Evolutionary conservation across 371 early-diverging fungal genomes (phyloP).

Genomic region (Mortierella sp.): DNA sequence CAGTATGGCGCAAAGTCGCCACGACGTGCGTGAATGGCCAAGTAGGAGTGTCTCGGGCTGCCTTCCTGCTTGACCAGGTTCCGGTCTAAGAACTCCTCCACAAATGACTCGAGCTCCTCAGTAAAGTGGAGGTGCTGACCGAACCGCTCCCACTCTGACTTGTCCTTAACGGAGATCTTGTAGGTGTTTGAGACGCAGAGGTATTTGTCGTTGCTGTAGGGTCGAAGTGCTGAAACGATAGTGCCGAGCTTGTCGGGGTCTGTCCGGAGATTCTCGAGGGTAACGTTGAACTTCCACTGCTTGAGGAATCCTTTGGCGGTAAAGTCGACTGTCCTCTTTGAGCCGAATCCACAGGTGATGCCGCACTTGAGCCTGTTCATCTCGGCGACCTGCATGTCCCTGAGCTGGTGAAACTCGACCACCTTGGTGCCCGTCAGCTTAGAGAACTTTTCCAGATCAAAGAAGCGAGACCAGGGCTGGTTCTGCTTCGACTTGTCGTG

Average conservation of each 20-base stretch:
- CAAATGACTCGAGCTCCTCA: constrained; percentile 42
- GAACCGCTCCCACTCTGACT: constrained; percentile 52
- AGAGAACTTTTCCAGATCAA: constrained; percentile 37
- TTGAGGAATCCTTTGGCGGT: constrained; percentile 57
- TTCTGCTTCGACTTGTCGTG: constrained; percentile 58
- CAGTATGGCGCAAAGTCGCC: constrained; percentile 53
- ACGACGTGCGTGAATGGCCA: constrained; percentile 50
- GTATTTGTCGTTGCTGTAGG: constrained; percentile 25
- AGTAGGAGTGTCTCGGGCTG: constrained; percentile 17
- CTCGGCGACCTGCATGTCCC: constrained; percentile 35
- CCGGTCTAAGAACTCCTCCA: constrained; percentile 29
- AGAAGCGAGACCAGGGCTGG: constrained; percentile 56
- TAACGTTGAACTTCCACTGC: constrained; percentile 50
- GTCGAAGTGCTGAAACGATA: constrained; percentile 20
- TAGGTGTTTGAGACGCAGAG: constrained; percentile 56
- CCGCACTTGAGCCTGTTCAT: constrained; percentile 42
- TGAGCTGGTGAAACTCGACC: constrained; percentile 45
- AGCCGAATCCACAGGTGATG: constrained; percentile 56
- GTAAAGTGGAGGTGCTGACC: constrained; percentile 49
- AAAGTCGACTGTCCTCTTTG: constrained; percentile 50
- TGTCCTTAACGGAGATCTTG: constrained; percentile 52
- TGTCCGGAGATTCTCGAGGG: constrained; percentile 11
- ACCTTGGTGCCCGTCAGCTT: constrained; percentile 40
- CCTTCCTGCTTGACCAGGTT: constrained; percentile 23
- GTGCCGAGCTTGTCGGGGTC: constrained; percentile 38